Evolutionary conservation across 805 yeast species (phyloP).

Genomic region (Nakazawaea pomicola): DNA sequence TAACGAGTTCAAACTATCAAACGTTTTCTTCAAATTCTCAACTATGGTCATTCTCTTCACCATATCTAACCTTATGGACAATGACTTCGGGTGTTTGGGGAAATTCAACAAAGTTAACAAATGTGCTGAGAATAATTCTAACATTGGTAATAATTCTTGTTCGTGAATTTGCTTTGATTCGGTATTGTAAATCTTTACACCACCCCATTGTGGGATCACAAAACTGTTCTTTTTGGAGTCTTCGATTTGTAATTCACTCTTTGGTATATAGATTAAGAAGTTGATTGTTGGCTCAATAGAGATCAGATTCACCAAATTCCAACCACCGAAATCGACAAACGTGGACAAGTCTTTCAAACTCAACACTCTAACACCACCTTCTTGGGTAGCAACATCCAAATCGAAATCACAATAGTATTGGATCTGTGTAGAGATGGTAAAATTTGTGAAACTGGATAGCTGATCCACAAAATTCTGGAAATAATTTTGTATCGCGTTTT

Average conservation of each 20-base stretch:
- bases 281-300: constrained; percentile 64
- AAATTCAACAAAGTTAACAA: constrained; percentile 70
- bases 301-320: constrained; percentile 52
- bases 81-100: constrained; percentile 44
- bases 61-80: constrained; percentile 59
- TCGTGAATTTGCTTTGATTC: constrained; percentile 29
- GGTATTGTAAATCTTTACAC: constrained; percentile 51
- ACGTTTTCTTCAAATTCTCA: constrained; percentile 55
- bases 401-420: constrained; percentile 58
- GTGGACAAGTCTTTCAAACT: constrained; percentile 58
- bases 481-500: constrained; percentile 38
- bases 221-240: constrained; percentile 50
- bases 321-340: constrained; percentile 78
- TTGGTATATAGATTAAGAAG: constrained; percentile 65
- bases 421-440: constrained; percentile 75
- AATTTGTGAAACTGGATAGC: constrained; percentile 55
- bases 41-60: constrained; percentile 55
- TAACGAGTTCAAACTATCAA: constrained; percentile 70
- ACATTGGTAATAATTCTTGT: constrained; percentile 46
- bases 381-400: constrained; percentile 25
- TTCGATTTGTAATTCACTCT: constrained; percentile 45
- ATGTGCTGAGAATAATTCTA: constrained; percentile 73
- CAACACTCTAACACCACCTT: constrained; percentile 30
- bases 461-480: constrained; percentile 52
- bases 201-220: constrained; percentile 89